A percentile compares a stretch with the other conserved stretches of the same genome.
These are phyloP conservation scores for Nicotiana knightiana DNA, from an alignment of 257 asterid genomes.

Conservation along the genomic window DNA sequence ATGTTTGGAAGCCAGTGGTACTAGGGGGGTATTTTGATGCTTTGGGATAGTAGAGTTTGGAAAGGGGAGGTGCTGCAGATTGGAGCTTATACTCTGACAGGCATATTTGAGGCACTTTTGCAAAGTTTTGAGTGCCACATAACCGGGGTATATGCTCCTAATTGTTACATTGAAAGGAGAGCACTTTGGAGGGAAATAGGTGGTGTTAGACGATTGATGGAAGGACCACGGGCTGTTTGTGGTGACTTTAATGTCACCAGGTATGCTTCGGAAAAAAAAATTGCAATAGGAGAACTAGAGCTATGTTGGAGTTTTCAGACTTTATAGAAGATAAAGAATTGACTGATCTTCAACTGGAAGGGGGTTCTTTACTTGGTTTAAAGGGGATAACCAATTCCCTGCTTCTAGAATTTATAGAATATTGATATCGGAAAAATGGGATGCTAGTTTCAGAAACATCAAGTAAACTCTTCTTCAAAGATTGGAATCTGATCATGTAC, in stretches of 20 bases:
- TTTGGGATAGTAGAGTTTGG: background rate
- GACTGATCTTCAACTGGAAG: background rate
- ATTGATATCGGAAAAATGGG: background rate
- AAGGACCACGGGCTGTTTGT: background rate
- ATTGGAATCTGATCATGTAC: background rate
- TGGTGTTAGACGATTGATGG: background rate
- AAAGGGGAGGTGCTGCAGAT: background rate
- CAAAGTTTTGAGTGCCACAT: background rate
- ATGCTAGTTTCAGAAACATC: too few species aligned
- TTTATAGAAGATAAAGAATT: background rate
- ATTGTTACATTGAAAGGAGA: too few species aligned
- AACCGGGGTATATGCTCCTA: background rate
- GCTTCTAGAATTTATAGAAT: background rate
- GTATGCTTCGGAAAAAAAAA: background rate
- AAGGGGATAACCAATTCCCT: background rate
- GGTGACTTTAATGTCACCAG: background rate
- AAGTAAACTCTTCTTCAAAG: background rate
- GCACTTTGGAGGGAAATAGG: background rate
- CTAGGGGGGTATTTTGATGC: background rate
- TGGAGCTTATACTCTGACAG: background rate
- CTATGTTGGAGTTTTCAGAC: background rate
- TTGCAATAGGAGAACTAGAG: background rate
- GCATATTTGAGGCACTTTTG: background rate
- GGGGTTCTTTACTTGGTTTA: background rate
- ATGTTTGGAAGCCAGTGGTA: background rate